Percentiles rank a stretch among this genome's conserved stretches.
Conservation (phyloP, 1,284 basidiomycete genomes). For the Meira nashicola region DNA sequence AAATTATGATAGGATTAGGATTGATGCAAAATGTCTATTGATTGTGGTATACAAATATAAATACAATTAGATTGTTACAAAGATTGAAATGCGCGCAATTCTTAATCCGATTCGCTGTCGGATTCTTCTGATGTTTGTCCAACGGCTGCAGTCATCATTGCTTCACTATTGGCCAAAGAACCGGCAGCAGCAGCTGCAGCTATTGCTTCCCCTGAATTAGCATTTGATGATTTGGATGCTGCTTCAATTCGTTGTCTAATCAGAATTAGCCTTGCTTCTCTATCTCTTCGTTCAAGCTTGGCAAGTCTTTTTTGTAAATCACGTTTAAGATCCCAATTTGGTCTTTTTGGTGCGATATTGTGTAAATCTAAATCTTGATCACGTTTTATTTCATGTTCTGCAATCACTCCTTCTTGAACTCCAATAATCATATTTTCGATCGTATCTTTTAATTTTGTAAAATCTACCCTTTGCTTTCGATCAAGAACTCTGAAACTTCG, state of each 20-base stretch:
- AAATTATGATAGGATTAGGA: too few relatives aligned
- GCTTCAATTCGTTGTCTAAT: slow-evolving; percentile 62
- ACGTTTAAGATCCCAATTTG: slow-evolving; percentile 95
- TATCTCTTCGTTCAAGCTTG: slow-evolving; percentile 82
- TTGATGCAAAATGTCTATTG: too few relatives aligned
- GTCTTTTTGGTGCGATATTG: slow-evolving; percentile 91
- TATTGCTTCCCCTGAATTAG: too few relatives aligned
- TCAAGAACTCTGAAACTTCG: slow-evolving; percentile 42
- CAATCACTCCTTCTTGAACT: slow-evolving; percentile 74
- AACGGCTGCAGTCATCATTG: too few relatives aligned
- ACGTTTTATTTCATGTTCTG: slow-evolving; percentile 75
- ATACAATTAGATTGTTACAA: too few relatives aligned
- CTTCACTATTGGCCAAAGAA: too few relatives aligned
- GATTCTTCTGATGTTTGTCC: too few relatives aligned
- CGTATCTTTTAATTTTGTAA: slow-evolving; percentile 67
- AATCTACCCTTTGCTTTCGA: slow-evolving; percentile 49
- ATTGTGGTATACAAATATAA: too few relatives aligned
- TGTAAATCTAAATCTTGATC: slow-evolving; percentile 79
- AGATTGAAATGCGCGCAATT: too few relatives aligned
- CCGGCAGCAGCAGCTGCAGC: too few relatives aligned
- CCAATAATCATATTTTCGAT: slow-evolving; percentile 80
- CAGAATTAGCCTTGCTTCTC: slow-evolving; percentile 83
- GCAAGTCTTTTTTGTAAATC: slow-evolving; percentile 84
- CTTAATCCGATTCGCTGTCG: too few relatives aligned
- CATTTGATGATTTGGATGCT: background rate